Percentiles rank a stretch among this genome's conserved stretches.
Evolutionary conservation across 2,329 filamentous ascomycete genomes (phyloP).

Genomic region (Harringtonia aguacate): DNA sequence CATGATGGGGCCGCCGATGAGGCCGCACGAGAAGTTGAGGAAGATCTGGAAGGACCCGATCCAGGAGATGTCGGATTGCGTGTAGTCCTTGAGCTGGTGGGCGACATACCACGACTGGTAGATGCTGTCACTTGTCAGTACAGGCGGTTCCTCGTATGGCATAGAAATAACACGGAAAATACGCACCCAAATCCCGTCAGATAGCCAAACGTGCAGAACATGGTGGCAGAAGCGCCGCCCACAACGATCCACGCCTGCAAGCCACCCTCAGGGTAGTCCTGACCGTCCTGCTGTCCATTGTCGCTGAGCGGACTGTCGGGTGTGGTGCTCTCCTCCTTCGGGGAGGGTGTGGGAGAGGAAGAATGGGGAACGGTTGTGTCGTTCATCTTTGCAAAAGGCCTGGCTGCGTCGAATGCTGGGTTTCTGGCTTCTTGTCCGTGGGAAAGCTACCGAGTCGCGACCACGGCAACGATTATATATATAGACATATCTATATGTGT

Average conservation of each 20-base stretch:
- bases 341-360: too few relatives aligned
- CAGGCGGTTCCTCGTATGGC: too few relatives aligned
- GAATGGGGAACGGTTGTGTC: too few relatives aligned
- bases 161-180: neutral
- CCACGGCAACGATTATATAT: too few relatives aligned
- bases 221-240: slow-evolving; percentile 11
- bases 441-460: too few relatives aligned
- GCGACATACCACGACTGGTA: slow-evolving; percentile 12
- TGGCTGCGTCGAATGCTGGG: too few relatives aligned
- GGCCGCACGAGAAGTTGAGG: slow-evolving; percentile 18
- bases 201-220: slow-evolving; percentile 15
- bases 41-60: slow-evolving; percentile 23
- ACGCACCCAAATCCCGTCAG: slow-evolving; percentile 1
- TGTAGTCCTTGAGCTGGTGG: slow-evolving; percentile 17
- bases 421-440: too few relatives aligned
- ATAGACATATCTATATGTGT: too few relatives aligned
- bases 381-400: too few relatives aligned
- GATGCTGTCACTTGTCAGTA: neutral
- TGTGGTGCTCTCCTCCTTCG: too few relatives aligned
- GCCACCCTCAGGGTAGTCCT: slow-evolving; percentile 13
- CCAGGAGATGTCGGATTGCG: slow-evolving; percentile 12
- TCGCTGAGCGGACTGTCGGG: too few relatives aligned
- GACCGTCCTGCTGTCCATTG: too few relatives aligned
- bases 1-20: slow-evolving; percentile 20
- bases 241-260: slow-evolving; percentile 19